Percentiles rank a stretch among this genome's conserved stretches.
These are phyloP conservation scores for Penicillium odoratum DNA, from an alignment of 495 filamentous ascomycete species.

Conservation along the genomic window DNA sequence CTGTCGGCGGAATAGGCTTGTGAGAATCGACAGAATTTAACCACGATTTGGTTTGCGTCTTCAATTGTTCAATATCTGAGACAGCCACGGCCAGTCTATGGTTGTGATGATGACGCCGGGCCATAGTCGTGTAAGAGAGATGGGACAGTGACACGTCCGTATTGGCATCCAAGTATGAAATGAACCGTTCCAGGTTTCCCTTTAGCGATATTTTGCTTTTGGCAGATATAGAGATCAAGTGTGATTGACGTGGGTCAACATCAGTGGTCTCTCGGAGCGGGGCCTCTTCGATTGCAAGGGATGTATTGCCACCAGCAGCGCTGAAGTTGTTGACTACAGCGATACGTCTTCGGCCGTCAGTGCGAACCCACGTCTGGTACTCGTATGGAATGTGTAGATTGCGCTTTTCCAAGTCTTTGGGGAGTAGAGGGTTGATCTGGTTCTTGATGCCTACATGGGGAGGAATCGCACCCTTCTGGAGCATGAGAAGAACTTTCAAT, in stretches of 20 bases:
- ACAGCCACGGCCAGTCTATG: slow-evolving; percentile 39
- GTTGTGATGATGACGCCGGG: slow-evolving; percentile 67
- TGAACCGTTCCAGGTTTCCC: slow-evolving; percentile 34
- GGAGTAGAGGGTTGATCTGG: slow-evolving; percentile 38
- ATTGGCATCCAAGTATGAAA: not conserved
- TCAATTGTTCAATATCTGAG: not conserved
- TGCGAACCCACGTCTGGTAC: not conserved
- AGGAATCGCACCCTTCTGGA: slow-evolving; percentile 6
- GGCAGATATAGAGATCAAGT: slow-evolving; percentile 30
- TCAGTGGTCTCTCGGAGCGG: no score
- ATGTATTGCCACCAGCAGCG: slow-evolving; percentile 37
- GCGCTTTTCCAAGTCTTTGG: slow-evolving; percentile 18
- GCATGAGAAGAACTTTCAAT: slow-evolving; percentile 11
- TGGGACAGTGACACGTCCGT: slow-evolving; percentile 9
- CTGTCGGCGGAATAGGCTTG: not conserved
- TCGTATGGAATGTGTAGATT: slow-evolving; percentile 32
- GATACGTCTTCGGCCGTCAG: slow-evolving; percentile 7
- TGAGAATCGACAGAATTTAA: not conserved
- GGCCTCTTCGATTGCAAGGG: no score
- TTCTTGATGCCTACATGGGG: slow-evolving; percentile 41
- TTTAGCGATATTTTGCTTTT: slow-evolving; percentile 35
- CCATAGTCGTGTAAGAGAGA: slow-evolving; percentile 71
- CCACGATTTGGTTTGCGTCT: not conserved
- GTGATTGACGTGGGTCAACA: no score
- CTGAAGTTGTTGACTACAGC: slow-evolving; percentile 41